These are phyloP conservation scores for Hordeum marinum DNA, from an alignment of 176 grass and related monocot genomes.

Conservation along the genomic window DNA sequence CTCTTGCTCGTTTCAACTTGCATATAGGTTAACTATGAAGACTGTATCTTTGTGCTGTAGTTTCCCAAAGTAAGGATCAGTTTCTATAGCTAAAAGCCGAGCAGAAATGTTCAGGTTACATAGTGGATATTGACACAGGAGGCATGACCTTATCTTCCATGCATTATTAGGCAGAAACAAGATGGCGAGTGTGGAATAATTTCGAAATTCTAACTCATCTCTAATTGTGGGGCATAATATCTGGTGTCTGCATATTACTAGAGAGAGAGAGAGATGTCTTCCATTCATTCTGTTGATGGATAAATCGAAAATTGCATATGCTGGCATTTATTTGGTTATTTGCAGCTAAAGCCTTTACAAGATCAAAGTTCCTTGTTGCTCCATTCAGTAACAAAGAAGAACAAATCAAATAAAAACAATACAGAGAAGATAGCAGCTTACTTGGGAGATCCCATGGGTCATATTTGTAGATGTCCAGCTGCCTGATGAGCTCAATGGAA, in stretches of 20 bases:
- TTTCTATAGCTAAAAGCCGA: not conserved
- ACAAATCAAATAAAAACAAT: not conserved
- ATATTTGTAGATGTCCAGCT: conserved; percentile 68
- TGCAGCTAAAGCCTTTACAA: not conserved
- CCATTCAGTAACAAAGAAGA: conserved; percentile 4
- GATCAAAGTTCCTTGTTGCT: not conserved
- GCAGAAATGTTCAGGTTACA: not conserved
- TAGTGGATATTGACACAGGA: not conserved
- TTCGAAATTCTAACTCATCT: not conserved
- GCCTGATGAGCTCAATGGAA: conserved; percentile 56
- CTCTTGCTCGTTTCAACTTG: not conserved
- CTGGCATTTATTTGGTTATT: not conserved
- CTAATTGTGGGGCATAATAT: not conserved
- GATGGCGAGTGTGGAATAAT: not conserved
- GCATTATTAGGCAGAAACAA: not conserved
- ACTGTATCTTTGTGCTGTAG: not conserved
- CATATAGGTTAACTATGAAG: not conserved
- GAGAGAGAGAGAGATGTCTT: not conserved
- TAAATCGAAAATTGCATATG: not conserved
- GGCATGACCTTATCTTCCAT: not conserved
- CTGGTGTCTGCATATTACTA: not conserved
- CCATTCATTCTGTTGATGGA: not conserved
- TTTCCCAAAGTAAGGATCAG: not conserved
- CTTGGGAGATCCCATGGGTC: conserved; percentile 78
- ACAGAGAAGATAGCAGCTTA: conserved; percentile 32